Conservation (phyloP, 768 basidiomycete species). For the Podaxis sp. region DNA sequence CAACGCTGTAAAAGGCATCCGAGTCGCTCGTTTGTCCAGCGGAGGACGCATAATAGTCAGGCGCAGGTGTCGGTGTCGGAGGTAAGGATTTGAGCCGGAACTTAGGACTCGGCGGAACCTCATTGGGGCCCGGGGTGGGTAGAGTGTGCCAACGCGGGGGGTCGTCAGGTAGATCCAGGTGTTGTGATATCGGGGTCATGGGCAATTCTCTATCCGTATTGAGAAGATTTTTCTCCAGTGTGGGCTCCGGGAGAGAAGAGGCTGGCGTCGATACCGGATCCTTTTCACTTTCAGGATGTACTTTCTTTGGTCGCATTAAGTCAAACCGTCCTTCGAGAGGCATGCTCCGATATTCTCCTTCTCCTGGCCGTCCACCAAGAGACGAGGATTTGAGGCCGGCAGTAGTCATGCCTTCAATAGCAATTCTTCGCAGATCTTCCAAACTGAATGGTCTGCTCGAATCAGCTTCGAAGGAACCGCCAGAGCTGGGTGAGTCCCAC, state of each 20-base stretch:
- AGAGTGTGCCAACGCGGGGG: conserved; percentile 48
- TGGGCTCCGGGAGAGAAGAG: conserved; percentile 18
- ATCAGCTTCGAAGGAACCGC: conserved; percentile 19
- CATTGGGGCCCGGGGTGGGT: conserved; percentile 61
- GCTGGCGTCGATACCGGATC: conserved; percentile 18
- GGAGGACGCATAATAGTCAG: conserved; percentile 15
- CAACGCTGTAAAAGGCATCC: background rate
- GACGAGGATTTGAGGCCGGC: conserved; percentile 20
- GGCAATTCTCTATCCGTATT: conserved; percentile 24
- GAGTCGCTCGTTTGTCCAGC: conserved; percentile 15
- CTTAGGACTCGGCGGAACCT: conserved; percentile 64
- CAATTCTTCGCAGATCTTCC: conserved; percentile 62
- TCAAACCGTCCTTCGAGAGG: conserved; percentile 90
- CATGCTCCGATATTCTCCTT: conserved; percentile 77
- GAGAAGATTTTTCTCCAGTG: conserved; percentile 2
- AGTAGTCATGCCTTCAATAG: conserved; percentile 55
- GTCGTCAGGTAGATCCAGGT: conserved; percentile 27
- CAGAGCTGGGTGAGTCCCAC: conserved; percentile 57
- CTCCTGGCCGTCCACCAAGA: conserved; percentile 30
- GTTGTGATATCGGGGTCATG: conserved; percentile 39
- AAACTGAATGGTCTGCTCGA: conserved; percentile 41
- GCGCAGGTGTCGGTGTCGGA: conserved; percentile 34
- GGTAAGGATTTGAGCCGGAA: conserved; percentile 52
- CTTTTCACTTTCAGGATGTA: conserved; percentile 16
- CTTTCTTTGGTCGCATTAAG: conserved; percentile 62